phyloP scores from a whole-genome alignment of 768 basidiomycete species.

The Pisolithus orientalis region DNA sequence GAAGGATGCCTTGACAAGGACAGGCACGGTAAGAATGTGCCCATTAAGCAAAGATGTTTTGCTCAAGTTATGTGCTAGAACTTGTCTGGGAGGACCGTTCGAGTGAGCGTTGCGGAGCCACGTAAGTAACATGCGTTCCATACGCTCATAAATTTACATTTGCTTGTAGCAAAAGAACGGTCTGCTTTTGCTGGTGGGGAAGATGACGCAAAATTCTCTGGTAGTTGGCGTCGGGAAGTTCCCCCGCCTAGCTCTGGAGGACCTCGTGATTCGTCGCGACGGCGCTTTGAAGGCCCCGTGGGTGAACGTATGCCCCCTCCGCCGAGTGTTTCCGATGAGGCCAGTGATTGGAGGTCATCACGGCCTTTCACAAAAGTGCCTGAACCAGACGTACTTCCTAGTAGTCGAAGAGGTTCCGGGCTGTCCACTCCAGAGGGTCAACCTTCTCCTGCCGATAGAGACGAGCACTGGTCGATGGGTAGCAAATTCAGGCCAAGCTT shows the following conservation, averaged over 20 bases:
- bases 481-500: constrained; percentile 61
- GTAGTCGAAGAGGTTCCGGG: constrained; percentile 54
- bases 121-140: constrained; percentile 52
- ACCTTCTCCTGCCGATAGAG: constrained; percentile 59
- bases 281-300: constrained; percentile 55
- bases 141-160: constrained; percentile 6
- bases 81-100: constrained; percentile 73
- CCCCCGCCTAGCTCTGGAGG: constrained; percentile 68
- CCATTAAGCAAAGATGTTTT: not conserved
- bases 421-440: constrained; percentile 42
- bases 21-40: constrained; percentile 51
- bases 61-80: constrained; percentile 31
- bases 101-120: constrained; percentile 94
- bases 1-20: constrained; percentile 74
- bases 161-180: constrained; percentile 66
- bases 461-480: constrained; percentile 74
- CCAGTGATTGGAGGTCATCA: constrained; percentile 68
- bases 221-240: constrained; percentile 81
- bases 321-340: constrained; percentile 52
- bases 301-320: constrained; percentile 38
- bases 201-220: constrained; percentile 79
- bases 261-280: constrained; percentile 59
- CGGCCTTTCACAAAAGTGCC: constrained; percentile 32
- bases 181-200: constrained; percentile 44
- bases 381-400: constrained; percentile 43